Percentiles rank a stretch among this genome's conserved stretches.
Conservation (phyloP, 202 grass and related monocot species). For the Saccharum hybrid region DNA sequence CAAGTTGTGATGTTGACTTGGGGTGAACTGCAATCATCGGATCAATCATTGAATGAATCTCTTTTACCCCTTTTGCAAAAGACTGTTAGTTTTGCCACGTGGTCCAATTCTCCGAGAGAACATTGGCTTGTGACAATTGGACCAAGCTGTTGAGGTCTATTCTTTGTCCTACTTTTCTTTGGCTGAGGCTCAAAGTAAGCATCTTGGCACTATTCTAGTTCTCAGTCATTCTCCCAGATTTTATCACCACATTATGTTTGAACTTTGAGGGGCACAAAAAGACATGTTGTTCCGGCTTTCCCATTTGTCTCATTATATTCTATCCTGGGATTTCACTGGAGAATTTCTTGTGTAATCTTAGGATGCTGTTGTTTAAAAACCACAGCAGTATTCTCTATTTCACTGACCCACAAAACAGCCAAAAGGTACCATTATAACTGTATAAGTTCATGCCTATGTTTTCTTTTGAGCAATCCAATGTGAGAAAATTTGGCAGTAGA, state of each 20-base stretch:
- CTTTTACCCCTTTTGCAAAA: constrained; percentile 54
- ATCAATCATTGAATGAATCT: constrained; percentile 94
- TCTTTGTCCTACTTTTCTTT: constrained; percentile 70
- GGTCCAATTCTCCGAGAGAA: constrained; percentile 47
- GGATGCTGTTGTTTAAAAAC: constrained; percentile 26
- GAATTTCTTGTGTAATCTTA: constrained; percentile 36
- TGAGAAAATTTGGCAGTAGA: constrained; percentile 15
- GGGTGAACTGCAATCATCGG: constrained; percentile 57
- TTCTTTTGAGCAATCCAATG: constrained; percentile 38
- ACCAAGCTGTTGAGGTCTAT: constrained; percentile 48
- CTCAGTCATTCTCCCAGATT: constrained; percentile 60
- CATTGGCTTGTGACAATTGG: constrained; percentile 39
- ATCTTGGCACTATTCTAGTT: constrained; percentile 62
- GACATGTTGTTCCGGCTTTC: constrained; percentile 47
- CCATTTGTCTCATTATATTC: constrained; percentile 26
- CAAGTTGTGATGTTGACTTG: constrained; percentile 58
- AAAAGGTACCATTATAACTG: constrained; percentile 17
- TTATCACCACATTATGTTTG: constrained; percentile 61
- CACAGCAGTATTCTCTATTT: constrained; percentile 32
- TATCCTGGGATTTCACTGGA: constrained; percentile 11
- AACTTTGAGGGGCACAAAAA: constrained; percentile 65
- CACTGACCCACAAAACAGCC: background rate
- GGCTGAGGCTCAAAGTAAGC: constrained; percentile 56
- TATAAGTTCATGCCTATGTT: constrained; percentile 7
- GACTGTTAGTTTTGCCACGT: constrained; percentile 44